Evolutionary conservation across 2,329 filamentous ascomycete genomes (phyloP), one percentile per base, ranked within the genome.

Genomic region (Talaromyces verruculosus): DNA sequence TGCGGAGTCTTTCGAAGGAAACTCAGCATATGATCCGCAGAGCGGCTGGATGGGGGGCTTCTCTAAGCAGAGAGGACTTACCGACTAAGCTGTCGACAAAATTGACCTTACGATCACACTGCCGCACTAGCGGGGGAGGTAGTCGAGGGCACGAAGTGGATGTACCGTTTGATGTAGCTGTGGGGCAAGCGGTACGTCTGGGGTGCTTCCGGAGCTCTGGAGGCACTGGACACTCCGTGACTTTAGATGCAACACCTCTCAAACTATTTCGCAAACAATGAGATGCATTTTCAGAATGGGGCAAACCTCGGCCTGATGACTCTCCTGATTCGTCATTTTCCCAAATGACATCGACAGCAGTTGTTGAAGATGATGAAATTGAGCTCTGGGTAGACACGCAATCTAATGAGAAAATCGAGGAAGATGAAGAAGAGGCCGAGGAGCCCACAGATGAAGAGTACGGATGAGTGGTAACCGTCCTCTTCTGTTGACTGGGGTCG

Each of bases 1-100:
- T 63, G 95, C 95, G 72, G 94, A 96, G 87, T 97, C 94, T 97
- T 85, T 30, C 63, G 39, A 47, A n/a, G 17, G 51, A 59, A 45
- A 39, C 70, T 78, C 73, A 77, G 75, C 71, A 61, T 53, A 61
- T n/a, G 63, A 60, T 61, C 55, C 35, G 37, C 25, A 51, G 60
- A n/a, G 28, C 65, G 65, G 47, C 62, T 64, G 72, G 72, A 68
- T 73, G 76, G 72, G 77, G 84, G 45, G 13, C 10, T 37, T 57
- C n/a, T 25, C 33, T 22, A 4, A 4, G 10, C 2, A 43, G 45
- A 33, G 35, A 53, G 37, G 60, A 73, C 94, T 92, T 92, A 97
- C 94, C 94, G 83, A 97, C 93, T 79, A 97, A 91, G 79, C 89
- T 95, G 80, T 97, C 93, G 80, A 98, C 94, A 76, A 98, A 97